Evolutionary conservation across 768 basidiomycete species (phyloP), one percentile per base, ranked within the genome.

Genomic region (Leccinum uliginosum): DNA sequence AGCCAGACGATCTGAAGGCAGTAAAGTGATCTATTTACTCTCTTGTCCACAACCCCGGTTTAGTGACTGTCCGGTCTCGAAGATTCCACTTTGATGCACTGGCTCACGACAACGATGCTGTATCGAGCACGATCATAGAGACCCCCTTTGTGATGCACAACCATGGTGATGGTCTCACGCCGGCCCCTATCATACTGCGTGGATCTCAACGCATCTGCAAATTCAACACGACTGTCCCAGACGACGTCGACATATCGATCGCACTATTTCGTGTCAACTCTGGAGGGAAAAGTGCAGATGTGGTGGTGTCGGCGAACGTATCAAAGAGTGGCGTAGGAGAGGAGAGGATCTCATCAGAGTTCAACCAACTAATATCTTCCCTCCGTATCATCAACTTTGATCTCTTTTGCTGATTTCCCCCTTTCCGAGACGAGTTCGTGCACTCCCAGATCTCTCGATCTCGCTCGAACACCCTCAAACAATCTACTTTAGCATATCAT

Each of bases 41-140:
- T 48, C 46, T 48, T 44, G 50, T 51, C 43, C 46, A 27, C 34
- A 26, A 40, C 35, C 50, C 40, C 51, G 43, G 35, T 47, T 19
- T 19, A 52, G 55, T 58, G 54, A 65, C 46, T 29, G 1, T 54
- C 30, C 9, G 19, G 27, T 44, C 29, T 29, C 9, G 53, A 71
- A 99, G 96, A 71, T 93, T 87, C 65, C 95, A 97, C 74, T 97
- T 97, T 61, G 80, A 85, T 53, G 87, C 93, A 1, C 73, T 98
- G 45, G 95, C 94, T 12, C 85, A 96, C 65, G 97, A 98, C 74
- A 98, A 97, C 67, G 75, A 80, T 23, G 91, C 96, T 6, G 61
- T 71, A 43, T 78, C 78, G 10, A 73, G 75, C 10, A 67, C 58
- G 23, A 78, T n/a, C n/a, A n/a, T 93, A 19, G 57, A 78, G 19